phyloP scores from a whole-genome alignment of 306 rosid species.

The Dryas alaskensis region DNA sequence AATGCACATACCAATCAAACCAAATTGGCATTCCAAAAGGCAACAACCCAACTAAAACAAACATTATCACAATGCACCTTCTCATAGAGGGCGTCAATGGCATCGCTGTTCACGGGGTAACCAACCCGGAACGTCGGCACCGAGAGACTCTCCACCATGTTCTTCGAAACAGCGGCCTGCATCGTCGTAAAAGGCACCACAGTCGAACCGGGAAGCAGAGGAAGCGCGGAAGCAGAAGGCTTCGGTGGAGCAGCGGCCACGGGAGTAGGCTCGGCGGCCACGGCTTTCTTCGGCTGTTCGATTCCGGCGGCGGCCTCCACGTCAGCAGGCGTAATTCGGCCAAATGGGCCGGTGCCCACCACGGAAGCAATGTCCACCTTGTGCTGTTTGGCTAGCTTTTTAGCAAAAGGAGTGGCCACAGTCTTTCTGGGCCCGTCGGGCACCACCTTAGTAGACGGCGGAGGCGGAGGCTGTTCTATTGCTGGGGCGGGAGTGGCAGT shows the following conservation, averaged over 20 bases:
- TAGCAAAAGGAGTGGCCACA: slow-evolving; percentile 89
- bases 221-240: slow-evolving; percentile 29
- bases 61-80: slow-evolving; percentile 41
- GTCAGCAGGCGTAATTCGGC: slow-evolving; percentile 74
- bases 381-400: slow-evolving; percentile 87
- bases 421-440: slow-evolving; percentile 52
- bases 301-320: slow-evolving; percentile 80
- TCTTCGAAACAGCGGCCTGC: slow-evolving; percentile 87
- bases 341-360: slow-evolving; percentile 68
- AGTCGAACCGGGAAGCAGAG: slow-evolving; percentile 72
- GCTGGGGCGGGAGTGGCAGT: slow-evolving; percentile 49
- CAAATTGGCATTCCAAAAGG: not conserved
- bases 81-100: slow-evolving; percentile 65
- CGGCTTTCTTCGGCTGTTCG: slow-evolving; percentile 38
- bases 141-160: slow-evolving; percentile 82
- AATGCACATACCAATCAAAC: not conserved
- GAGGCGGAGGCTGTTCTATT: slow-evolving; percentile 40
- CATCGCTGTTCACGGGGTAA: slow-evolving; percentile 64
- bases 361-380: slow-evolving; percentile 64
- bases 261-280: slow-evolving; percentile 24
- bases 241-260: slow-evolving; percentile 37
- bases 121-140: slow-evolving; percentile 88
- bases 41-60: not conserved
- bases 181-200: slow-evolving; percentile 81
- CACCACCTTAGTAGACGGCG: slow-evolving; percentile 22